Base-by-base conservation (phyloP, 495 filamentous ascomycete genomes). In the Aspergillus nidulans region DNA sequence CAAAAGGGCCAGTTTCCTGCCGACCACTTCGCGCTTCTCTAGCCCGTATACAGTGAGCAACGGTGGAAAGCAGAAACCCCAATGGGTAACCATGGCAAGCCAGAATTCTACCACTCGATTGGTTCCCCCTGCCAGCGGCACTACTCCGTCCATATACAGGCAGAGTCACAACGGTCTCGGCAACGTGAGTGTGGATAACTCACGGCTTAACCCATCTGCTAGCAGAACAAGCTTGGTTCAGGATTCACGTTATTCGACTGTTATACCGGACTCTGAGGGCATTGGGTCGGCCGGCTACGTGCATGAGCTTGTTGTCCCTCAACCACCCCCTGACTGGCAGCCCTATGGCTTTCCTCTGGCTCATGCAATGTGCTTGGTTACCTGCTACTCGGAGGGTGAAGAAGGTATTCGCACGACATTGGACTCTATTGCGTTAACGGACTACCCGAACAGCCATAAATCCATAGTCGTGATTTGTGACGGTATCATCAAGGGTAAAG, bases 361-460 rank as follows among this genome's bases (percentile, higher is more conserved):
- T 15, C 94, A 99, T 69, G 76, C 88, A 1, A 89, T 99, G 57
- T 97, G 92, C 70, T 73, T 99, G 49, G 91, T 99, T 30, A 99
- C 95, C 9, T 92, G 91, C 55, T 99, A 99, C 67, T 99, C 95
- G 0, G 95, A 99, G 74, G 94, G 95, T 28, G 90, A 90, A 63
- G 83, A 94, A 21, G 95, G 91, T 61, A 79, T 99, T 45, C 85
- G 95, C 19, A 95, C 92, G 10, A 99, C 95, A 4, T 71, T 99
- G 18, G 92, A 99, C 70, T 97, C 95, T 0, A 85, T 99, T 69
- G 94, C 92, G 24, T 92, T 89, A 76, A 99, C 95, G 8, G 95
- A 99, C 65, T 99, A 97, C 60, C 95, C 95, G 6, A 97, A 97
- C 78, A 96, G 91, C 69, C 95, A 99, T 77, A 99, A 97, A 69